Conservation (phyloP, 139 green algal species). For the Gonium pectorale region DNA sequence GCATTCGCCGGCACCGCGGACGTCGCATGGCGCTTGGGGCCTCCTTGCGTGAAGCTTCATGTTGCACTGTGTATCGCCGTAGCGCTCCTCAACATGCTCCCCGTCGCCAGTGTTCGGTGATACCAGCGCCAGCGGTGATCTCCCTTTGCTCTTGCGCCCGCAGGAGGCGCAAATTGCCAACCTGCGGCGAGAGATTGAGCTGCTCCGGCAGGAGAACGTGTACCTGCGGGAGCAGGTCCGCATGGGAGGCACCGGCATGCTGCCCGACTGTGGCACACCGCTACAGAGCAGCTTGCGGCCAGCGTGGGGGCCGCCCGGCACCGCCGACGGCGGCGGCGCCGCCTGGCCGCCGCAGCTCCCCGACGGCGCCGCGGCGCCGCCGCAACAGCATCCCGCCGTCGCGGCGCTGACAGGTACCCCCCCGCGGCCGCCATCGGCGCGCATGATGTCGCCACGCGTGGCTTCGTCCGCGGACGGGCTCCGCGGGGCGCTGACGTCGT, state of each 20-base stretch:
- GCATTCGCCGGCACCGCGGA: no score
- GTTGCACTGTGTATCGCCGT: no score
- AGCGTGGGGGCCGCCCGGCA: neutral
- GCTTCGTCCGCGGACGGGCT: neutral
- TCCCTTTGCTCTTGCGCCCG: conserved; percentile 11
- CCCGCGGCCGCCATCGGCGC: neutral
- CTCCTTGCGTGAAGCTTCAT: no score
- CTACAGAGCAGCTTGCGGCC: neutral
- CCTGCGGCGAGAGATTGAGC: conserved; percentile 81
- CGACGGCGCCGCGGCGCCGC: neutral
- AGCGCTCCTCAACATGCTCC: no score
- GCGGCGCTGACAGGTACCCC: neutral
- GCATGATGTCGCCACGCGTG: neutral
- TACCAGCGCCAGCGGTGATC: no score
- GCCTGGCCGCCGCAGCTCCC: neutral
- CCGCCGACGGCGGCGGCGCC: neutral
- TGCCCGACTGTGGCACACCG: neutral
- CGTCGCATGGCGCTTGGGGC: no score
- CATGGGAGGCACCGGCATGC: conserved; percentile 6
- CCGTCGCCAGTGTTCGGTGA: no score
- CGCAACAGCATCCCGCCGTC: neutral
- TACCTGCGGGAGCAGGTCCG: conserved; percentile 65
- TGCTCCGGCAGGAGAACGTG: conserved; percentile 75
- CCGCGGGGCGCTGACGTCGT: neutral
- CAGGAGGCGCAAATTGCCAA: conserved; percentile 68